Conservation (phyloP, 1,284 basidiomycete species). For the Ustilago sp. region DNA sequence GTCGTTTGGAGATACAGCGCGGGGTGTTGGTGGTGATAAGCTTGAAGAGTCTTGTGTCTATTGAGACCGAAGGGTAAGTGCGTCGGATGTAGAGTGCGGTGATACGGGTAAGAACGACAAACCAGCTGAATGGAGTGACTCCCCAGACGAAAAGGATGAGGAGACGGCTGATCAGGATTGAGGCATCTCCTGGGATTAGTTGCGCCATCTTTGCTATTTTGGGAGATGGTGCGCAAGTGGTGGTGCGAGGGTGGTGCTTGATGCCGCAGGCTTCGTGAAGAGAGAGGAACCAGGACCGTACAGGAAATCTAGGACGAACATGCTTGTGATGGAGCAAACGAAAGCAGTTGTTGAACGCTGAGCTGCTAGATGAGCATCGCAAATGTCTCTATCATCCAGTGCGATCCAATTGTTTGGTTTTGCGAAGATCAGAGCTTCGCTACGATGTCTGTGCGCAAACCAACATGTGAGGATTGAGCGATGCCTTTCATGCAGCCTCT, state of each 20-base stretch:
- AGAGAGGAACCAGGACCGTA: no score
- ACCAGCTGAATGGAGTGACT: constrained; percentile 58
- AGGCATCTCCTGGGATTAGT: constrained; percentile 52
- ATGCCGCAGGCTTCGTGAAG: no score
- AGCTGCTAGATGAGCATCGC: not conserved
- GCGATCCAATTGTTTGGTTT: not conserved
- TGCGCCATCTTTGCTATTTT: constrained; percentile 27
- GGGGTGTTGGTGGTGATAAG: constrained; percentile 13
- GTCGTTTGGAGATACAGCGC: not conserved
- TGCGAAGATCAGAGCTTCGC: not conserved
- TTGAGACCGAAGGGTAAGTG: constrained; percentile 10
- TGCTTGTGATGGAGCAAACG: not conserved
- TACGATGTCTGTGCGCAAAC: not conserved
- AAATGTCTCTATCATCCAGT: not conserved
- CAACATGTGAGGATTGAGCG: no score
- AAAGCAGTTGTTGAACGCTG: not conserved
- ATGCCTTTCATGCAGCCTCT: no score
- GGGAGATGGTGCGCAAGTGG: not conserved
- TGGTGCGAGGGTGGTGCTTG: not conserved
- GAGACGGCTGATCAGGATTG: constrained; percentile 43
- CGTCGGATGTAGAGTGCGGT: constrained; percentile 15
- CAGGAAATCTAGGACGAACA: not conserved
- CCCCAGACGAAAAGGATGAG: constrained; percentile 57
- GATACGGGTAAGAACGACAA: constrained; percentile 29
- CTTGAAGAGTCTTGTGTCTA: constrained; percentile 18